Evolutionary conservation across 2,329 filamentous ascomycete species (phyloP), one percentile per base, ranked within the genome.

Genomic region (Cladobotryum protrusum): DNA sequence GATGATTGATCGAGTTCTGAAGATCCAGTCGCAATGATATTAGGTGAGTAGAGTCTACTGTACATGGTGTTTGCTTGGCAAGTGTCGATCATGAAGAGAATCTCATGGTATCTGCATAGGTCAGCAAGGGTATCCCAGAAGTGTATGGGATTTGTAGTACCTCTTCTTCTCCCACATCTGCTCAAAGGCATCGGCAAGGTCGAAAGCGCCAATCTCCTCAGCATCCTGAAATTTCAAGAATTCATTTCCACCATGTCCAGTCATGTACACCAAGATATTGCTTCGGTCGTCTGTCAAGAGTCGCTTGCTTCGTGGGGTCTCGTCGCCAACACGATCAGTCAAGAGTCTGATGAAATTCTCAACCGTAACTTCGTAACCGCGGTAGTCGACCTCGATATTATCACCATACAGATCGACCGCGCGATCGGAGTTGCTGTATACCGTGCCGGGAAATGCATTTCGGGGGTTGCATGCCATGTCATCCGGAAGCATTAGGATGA

Each of bases 121-220:
- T 50, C 7, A 45, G 44, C 9, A 43, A 43, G 24, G 6, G 11
- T 8, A 29, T 29, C 4, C 6, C 24, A 29, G 6, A 8, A 29
- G 24, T 8, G 24, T 9, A 29, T 29, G 24, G 4, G 24, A 9
- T 24, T 36, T 33, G n/a, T 43, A 66, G n/a, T 67, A 85, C 75
- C 93, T 85, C 74, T 95, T 95, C 82, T 99, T 99, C 78, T 99
- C 93, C 88, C 91, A 96, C 93, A 99, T 99, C 75, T 99, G 92
- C 70, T 95, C 90, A 67, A 99, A 97, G 0, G 93, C 93, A 68
- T 99, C 89, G 5, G 95, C 93, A 50, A 99, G 74, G 71, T 99
- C 93, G 67, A 95, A 96, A 0, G 90, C 90, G 49, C 89, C 91
- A 57, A 99, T 97, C 71, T 99, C 93, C 68, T 99, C 93, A 6